Conservation (phyloP, 306 rosid species). For the Lupinus albus region DNA sequence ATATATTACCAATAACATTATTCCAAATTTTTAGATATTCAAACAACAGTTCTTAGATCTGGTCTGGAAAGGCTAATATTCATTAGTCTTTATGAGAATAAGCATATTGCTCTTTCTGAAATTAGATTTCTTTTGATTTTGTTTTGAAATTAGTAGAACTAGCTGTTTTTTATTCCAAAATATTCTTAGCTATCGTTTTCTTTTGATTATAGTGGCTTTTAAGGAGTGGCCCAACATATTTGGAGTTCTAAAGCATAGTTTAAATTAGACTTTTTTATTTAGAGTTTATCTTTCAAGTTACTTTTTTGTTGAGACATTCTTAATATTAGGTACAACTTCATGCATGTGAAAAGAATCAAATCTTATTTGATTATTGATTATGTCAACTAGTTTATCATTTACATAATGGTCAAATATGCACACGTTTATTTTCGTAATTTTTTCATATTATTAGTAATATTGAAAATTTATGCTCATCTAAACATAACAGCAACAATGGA, state of each 20-base stretch:
- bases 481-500: neutral
- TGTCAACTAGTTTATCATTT: no score
- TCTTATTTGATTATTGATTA: no score
- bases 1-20: neutral
- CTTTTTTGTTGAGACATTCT: no score
- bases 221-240: no score
- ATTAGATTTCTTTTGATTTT: conserved; percentile 11
- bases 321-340: no score
- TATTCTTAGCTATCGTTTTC: neutral
- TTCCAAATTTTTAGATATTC: conserved; percentile 3
- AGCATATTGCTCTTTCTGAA: conserved; percentile 18
- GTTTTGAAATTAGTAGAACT: conserved; percentile 6
- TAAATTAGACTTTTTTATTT: no score
- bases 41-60: conserved; percentile 2
- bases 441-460: no score
- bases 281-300: no score
- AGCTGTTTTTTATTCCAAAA: neutral
- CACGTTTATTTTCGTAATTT: no score
- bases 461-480: neutral
- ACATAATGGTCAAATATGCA: no score
- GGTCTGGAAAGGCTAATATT: conserved; percentile 7
- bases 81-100: conserved; percentile 1
- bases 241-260: no score
- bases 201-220: neutral
- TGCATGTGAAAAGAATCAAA: no score